Percentiles rank a stretch among this genome's conserved stretches.
Evolutionary conservation across 2,329 filamentous ascomycete species (phyloP).

Genomic region (Dactylonectria estremocensis): DNA sequence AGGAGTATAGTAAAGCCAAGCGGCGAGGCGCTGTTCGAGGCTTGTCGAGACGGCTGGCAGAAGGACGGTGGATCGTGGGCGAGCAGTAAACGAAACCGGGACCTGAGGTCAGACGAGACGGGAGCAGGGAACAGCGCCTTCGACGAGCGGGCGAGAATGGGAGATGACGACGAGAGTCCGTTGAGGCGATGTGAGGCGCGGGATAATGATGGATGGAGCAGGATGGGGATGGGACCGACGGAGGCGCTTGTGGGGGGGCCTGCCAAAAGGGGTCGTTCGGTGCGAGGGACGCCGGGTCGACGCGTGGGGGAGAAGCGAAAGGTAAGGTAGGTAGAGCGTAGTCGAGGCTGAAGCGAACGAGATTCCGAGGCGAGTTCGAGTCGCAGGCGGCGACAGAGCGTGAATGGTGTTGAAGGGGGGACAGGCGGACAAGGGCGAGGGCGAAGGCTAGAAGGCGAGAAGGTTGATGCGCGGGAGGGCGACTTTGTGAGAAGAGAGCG

Average conservation of each 20-base stretch:
- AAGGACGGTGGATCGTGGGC: constrained; percentile 41
- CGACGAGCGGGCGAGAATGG: constrained; percentile 30
- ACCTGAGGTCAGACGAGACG: constrained; percentile 38
- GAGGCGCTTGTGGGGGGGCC: constrained; percentile 47
- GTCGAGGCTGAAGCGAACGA: neutral
- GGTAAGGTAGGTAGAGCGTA: no score
- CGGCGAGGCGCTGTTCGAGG: constrained; percentile 46
- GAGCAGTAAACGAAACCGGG: constrained; percentile 36
- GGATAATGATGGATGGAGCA: constrained; percentile 51
- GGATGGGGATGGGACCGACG: constrained; percentile 45
- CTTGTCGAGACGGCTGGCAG: constrained; percentile 38
- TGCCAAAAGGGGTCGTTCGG: constrained; percentile 52
- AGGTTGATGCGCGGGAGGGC: constrained; percentile 31
- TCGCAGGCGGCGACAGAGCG: constrained; percentile 32
- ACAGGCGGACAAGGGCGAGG: neutral
- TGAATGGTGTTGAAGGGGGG: constrained; percentile 37
- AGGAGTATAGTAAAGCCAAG: constrained; percentile 19
- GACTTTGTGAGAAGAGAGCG: constrained; percentile 41
- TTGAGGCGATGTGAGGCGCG: constrained; percentile 42
- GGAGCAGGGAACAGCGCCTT: constrained; percentile 42
- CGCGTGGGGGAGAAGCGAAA: constrained; percentile 37
- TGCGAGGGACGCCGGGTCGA: constrained; percentile 50
- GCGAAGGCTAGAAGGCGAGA: constrained; percentile 8
- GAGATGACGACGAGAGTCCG: constrained; percentile 26
- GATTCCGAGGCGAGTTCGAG: constrained; percentile 13